Evolutionary conservation across 164 flowering plant genomes (phyloP).

Genomic region (Stephania yunnanensis): DNA sequence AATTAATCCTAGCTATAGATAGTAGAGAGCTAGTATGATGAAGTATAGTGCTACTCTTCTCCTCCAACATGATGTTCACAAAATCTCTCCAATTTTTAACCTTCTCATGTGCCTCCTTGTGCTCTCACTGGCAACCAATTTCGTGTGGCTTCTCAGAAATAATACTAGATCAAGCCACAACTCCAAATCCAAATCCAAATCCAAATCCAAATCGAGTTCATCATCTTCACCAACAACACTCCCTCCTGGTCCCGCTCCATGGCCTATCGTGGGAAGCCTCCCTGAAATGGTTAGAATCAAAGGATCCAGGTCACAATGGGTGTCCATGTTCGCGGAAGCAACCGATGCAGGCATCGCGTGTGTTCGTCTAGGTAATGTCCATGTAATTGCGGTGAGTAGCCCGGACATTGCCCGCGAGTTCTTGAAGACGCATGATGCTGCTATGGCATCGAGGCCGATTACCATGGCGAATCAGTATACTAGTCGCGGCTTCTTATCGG

Average conservation of each 20-base stretch:
- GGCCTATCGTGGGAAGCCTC: conserved; percentile 26
- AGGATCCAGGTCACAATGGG: conserved; percentile 26
- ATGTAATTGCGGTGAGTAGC: conserved; percentile 27
- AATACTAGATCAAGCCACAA: too few species aligned
- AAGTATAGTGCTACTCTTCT: too few species aligned
- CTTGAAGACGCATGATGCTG: conserved; percentile 26
- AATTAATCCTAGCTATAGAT: too few species aligned
- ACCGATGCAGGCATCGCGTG: conserved; percentile 21
- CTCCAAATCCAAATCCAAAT: too few species aligned
- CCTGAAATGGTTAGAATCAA: conserved; percentile 10
- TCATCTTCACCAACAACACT: background rate
- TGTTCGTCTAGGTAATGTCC: conserved; percentile 21
- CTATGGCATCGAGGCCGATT: conserved; percentile 25
- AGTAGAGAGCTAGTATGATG: too few species aligned
- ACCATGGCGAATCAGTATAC: conserved; percentile 22
- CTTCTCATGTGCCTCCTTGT: too few species aligned
- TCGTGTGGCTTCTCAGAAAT: too few species aligned
- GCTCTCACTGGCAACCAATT: too few species aligned
- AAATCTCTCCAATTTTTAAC: too few species aligned
- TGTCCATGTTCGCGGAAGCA: conserved; percentile 17
- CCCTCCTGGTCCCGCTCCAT: conserved; percentile 30
- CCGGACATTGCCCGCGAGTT: conserved; percentile 26
- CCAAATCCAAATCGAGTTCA: too few species aligned
- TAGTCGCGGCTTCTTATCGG: conserved; percentile 13
- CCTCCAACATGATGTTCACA: too few species aligned